Evolutionary conservation across 495 filamentous ascomycete species (phyloP).

Genomic region (Penicillium flavigenum): DNA sequence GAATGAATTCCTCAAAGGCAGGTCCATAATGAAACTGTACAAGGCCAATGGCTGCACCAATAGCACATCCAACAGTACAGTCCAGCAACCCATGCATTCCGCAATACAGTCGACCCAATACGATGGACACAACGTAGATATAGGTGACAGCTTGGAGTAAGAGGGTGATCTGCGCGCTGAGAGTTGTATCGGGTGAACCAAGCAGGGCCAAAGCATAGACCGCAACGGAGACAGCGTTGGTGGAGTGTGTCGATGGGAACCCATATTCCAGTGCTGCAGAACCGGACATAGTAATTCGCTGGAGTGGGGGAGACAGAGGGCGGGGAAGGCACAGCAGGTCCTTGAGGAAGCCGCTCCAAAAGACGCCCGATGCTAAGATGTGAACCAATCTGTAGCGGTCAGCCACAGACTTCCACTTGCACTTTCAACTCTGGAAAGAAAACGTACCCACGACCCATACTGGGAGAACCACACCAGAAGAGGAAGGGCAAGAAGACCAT

Average conservation of each 20-base stretch:
- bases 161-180: constrained; percentile 52
- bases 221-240: constrained; percentile 93
- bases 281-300: constrained; percentile 95
- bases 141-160: constrained; percentile 66
- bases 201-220: constrained; percentile 75
- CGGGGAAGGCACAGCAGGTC: constrained; percentile 93
- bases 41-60: constrained; percentile 68
- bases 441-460: constrained; percentile 76
- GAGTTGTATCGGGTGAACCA: constrained; percentile 51
- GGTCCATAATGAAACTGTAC: constrained; percentile 72
- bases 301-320: constrained; percentile 87
- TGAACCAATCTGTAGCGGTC: constrained; percentile 67
- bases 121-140: constrained; percentile 84
- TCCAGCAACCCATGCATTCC: constrained; percentile 99
- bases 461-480: constrained; percentile 90
- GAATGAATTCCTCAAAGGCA: constrained; percentile 63
- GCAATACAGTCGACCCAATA: constrained; percentile 89
- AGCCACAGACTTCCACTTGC: constrained; percentile 12
- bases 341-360: constrained; percentile 91
- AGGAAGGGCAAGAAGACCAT: constrained; percentile 90
- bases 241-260: constrained; percentile 94
- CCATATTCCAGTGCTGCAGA: constrained; percentile 94
- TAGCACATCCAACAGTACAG: constrained; percentile 70
- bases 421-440: background rate
- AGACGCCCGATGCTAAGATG: constrained; percentile 84